A percentile compares a stretch with the other conserved stretches of the same genome.
These are phyloP conservation scores for Thalassiosira sp. DNA, from an alignment of 352 stramenopile genomes.

Conservation along the genomic window DNA sequence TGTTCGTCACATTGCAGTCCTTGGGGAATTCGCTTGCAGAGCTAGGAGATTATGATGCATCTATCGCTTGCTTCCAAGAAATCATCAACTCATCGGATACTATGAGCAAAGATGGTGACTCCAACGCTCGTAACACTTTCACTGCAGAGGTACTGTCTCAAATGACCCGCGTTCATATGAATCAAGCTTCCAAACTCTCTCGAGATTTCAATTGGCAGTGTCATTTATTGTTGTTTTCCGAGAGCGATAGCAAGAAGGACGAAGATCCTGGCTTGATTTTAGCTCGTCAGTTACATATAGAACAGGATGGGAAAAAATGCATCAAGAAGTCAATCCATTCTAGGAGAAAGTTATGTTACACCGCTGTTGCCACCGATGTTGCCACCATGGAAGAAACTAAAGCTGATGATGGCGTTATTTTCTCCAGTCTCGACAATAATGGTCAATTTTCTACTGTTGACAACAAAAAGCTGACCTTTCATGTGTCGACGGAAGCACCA, in stretches of 20 bases:
- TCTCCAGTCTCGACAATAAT: slow-evolving; percentile 28
- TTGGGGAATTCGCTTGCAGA: slow-evolving; percentile 59
- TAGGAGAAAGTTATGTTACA: slow-evolving; percentile 49
- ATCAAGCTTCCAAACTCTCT: slow-evolving; percentile 49
- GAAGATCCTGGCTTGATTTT: slow-evolving; percentile 45
- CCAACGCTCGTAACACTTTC: slow-evolving; percentile 14
- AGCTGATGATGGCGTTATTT: slow-evolving; percentile 13
- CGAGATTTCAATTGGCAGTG: slow-evolving; percentile 48
- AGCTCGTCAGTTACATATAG: slow-evolving; percentile 38
- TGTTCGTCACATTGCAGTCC: slow-evolving; percentile 51
- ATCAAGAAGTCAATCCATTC: slow-evolving; percentile 53
- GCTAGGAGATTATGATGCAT: slow-evolving; percentile 64
- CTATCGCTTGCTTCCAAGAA: slow-evolving; percentile 60
- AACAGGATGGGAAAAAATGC: slow-evolving; percentile 52
- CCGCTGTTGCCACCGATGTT: neutral
- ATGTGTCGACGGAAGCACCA: slow-evolving; percentile 21
- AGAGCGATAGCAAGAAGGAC: slow-evolving; percentile 9
- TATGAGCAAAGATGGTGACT: neutral
- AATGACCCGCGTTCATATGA: slow-evolving; percentile 46
- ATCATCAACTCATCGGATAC: slow-evolving; percentile 31
- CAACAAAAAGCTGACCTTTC: neutral
- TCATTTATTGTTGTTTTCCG: slow-evolving; percentile 56
- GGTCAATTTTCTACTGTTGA: slow-evolving; percentile 10
- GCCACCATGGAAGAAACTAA: slow-evolving; percentile 11
- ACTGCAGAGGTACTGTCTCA: slow-evolving; percentile 54